Conservation (phyloP, 202 grass and related monocot species). For the Musa balbisiana region DNA sequence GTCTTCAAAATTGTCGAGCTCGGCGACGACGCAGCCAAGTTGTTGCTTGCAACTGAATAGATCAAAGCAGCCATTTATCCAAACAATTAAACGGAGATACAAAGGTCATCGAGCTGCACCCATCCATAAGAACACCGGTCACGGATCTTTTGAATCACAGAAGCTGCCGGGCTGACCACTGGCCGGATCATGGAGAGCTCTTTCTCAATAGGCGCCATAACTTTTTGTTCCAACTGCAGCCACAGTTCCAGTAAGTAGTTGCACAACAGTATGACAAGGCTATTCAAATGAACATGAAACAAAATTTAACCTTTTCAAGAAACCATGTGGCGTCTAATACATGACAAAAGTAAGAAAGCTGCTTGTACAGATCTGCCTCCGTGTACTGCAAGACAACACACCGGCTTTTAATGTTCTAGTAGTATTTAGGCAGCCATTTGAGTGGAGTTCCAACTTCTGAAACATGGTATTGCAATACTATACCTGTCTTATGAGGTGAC, state of each 20-base stretch:
- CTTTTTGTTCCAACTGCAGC: conserved; percentile 70
- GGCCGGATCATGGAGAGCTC: conserved; percentile 46
- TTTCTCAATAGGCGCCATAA: conserved; percentile 46
- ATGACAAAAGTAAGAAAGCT: conserved; percentile 87
- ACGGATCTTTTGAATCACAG: conserved; percentile 65
- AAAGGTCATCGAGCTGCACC: conserved; percentile 60
- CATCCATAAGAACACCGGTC: conserved; percentile 81
- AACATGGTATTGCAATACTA: background rate
- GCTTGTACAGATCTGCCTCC: conserved; percentile 83
- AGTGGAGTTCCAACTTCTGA: conserved; percentile 1
- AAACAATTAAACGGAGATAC: conserved; percentile 49
- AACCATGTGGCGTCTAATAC: conserved; percentile 63
- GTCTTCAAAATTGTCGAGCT: too few species aligned
- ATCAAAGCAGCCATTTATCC: background rate
- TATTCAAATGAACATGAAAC: background rate
- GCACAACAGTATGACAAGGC: conserved; percentile 1
- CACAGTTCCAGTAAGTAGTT: conserved; percentile 11
- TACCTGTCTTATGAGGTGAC: conserved; percentile 75
- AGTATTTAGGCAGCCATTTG: conserved; percentile 12
- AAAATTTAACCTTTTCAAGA: conserved; percentile 62
- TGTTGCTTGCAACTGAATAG: background rate
- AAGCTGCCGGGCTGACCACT: conserved; percentile 41
- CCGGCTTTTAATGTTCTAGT: conserved; percentile 26
- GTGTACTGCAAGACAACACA: conserved; percentile 42
- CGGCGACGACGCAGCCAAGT: background rate